Base-by-base conservation (phyloP, 345 rosid genomes). In the Gossypium stocksii region DNA sequence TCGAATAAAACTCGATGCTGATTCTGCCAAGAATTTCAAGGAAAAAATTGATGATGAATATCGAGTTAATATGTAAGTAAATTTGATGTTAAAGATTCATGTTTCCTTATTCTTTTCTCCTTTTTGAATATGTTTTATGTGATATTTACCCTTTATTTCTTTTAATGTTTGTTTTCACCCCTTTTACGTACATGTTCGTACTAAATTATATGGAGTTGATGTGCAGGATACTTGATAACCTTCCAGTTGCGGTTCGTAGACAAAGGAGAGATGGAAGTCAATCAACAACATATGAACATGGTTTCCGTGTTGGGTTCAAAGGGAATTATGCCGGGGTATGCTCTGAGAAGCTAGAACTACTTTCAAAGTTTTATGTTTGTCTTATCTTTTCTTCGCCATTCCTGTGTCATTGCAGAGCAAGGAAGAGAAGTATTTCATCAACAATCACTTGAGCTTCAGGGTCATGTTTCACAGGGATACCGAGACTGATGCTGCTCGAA, bases 11-110 rank as follows among this genome's bases (percentile, higher is more conserved):
- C 95, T 86, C 73, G 85, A 91, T 56, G 85, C 95, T 43, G 93
- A 83, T 71, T 73, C 95, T 74, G 90, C 97, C 11, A 94, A 90
- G 82, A 87, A 89, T 60, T 94, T 94, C 79, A 92, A 88, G 88
- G 98, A 94, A 84, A 94, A 94, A 86, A 94, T 94, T 67, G 85
- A 89, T 78, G 98, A 94, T 76, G 97, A 92, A 78, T 94, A 94
- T 78, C 87, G 98, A 53, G 98, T 90, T 46, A 92, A 94, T 81
- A 85, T 92, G 98, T 94, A 86, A 85, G 98, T 80, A 52, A 4
- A 17, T 70, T 7, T 51, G 29, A 43, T 17, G 45, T 48, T 23
- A 29, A 44, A 13, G 7, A 12, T 48, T 70, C 71, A 11, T 57
- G 38, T 72, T 19, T 76, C 62, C 44, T 60, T n/a, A 62, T 13